Evolutionary conservation across 2,329 filamentous ascomycete genomes (phyloP), one percentile per base, ranked within the genome.

Genomic region (Capronia americana): DNA sequence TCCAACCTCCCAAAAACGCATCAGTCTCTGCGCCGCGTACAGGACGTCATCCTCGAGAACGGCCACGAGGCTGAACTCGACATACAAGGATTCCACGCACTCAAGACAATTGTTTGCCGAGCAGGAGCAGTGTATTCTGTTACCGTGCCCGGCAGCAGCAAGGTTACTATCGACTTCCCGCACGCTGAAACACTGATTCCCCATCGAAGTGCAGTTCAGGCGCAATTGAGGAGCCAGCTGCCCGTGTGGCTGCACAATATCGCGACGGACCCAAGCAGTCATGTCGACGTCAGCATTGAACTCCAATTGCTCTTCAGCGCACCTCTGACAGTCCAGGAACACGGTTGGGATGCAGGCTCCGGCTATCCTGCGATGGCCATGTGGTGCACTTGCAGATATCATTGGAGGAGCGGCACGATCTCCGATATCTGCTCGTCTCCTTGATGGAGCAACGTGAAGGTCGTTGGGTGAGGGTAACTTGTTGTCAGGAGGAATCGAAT

Each of bases 31-130:
- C 44, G 44, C 44, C 44, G 44, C 17, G 17, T 48, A 48, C 44
- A 20, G 17, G 44, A 48, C 20, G 20, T 48, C 44, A 48, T 48
- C 20, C 44, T 48, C 44, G 44, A 48, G 44, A 23, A 48, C 44
- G 44, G 44, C 10, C 44, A 48, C 44, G 17, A 48, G 10, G 44
- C 44, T 4, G 17, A 48, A 48, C 17, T 48, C 44, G 44, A 48
- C 44, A 7, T 48, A n/a, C 44, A 48, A 48, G 20, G 17, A 11
- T 48, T 48, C 20, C 44, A n/a, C 7, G 44, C 20, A 11, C 44
- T 48, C 17, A 48, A 48, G 44, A 48, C 44, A 48, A 48, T 48
- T 23, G 44, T 48, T 23, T 48, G 44, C 44, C 44, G 17, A n/a
- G 44, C 17, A 2, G 44, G 44, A 7, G 3, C 6, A 20, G 44